Percentiles rank a stretch among this genome's conserved stretches.
Conservation (phyloP, 768 basidiomycete species). For the Pleurotus cornucopiae region DNA sequence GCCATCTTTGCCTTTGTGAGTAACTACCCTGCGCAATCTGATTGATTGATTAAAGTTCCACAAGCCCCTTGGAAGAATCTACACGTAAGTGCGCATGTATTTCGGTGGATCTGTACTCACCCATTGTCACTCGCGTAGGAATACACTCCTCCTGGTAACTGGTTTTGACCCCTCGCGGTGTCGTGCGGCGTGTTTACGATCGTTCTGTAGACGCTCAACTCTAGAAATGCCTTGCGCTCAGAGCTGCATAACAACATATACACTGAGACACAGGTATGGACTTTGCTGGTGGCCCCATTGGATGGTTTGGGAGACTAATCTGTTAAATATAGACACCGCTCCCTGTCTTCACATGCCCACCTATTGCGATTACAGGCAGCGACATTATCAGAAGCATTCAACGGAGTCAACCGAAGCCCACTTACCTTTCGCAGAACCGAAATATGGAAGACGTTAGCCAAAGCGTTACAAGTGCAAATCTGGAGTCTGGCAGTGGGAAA, state of each 20-base stretch:
- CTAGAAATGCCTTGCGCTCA: slow-evolving; percentile 18
- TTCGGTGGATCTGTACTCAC: no score
- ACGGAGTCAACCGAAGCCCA: neutral
- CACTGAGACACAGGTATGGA: neutral
- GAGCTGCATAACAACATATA: slow-evolving; percentile 1
- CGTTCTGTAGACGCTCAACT: slow-evolving; percentile 20
- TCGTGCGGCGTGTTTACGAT: neutral
- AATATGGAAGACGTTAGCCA: neutral
- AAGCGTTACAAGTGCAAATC: neutral
- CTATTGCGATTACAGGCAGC: neutral
- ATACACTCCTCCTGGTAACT: slow-evolving; percentile 21
- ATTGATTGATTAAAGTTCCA: neutral
- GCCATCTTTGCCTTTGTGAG: slow-evolving; percentile 28
- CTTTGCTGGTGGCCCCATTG: no score
- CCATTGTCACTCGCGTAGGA: slow-evolving; percentile 12
- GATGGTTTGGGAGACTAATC: neutral
- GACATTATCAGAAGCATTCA: neutral
- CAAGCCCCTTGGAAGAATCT: slow-evolving; percentile 25
- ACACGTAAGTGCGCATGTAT: slow-evolving; percentile 18
- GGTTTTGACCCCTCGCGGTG: neutral
- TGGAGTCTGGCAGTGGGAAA: neutral
- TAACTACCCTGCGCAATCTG: neutral
- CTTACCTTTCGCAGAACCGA: neutral
- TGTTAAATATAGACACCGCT: neutral
- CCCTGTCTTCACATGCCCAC: neutral